Evolutionary conservation across 1,284 basidiomycete genomes (phyloP), one percentile per base, ranked within the genome.

Genomic region (Ceratobasidium sp.): DNA sequence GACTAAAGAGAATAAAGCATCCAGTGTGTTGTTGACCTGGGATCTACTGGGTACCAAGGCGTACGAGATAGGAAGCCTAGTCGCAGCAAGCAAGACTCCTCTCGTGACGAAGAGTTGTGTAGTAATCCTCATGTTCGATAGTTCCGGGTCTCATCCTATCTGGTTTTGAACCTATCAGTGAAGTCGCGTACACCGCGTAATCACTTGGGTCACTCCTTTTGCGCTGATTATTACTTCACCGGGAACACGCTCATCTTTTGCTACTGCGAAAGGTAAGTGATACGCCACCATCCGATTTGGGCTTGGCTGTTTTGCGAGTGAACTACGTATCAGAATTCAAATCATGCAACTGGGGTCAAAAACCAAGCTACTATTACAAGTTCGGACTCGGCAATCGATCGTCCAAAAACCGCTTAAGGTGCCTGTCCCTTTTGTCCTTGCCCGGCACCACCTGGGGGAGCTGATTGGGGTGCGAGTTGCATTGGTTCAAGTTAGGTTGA

Each of bases 401-500:
- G 40, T 51, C 21, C 28, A 25, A 53, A 21, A 30, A 7, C 3
- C 14, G 5, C 30, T 56, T 28, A 69, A 30, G 53, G 53, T 21
- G 53, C 64, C 9, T 56, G 33, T 18, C 16, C 54, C 11, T 56
- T 38, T 21, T 38, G 28, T 18, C 54, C 54, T 38, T 56, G 16
- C 9, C 51, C 28, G n/a, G 54, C 54, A 25, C 30, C 54, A n/a
- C 64, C 64, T n/a, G 64, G 64, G 21, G 53, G 64, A 46, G 64
- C 64, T 69, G 30, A 46, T 21, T 7, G 7, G n/a, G 3, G 16
- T 38, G 30, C 16, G 30, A n/a, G 2, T 11, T 18, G 2, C 16
- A 18, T 42, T 18, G 11, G 3, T 11, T 42, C 40, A 18, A 18
- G 30, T 56, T 56, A 36, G 33, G 7, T 18, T n/a, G 18, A n/a